Conservation (phyloP, 1,139 yeast species). For the Saccharomyces hybrid region DNA sequence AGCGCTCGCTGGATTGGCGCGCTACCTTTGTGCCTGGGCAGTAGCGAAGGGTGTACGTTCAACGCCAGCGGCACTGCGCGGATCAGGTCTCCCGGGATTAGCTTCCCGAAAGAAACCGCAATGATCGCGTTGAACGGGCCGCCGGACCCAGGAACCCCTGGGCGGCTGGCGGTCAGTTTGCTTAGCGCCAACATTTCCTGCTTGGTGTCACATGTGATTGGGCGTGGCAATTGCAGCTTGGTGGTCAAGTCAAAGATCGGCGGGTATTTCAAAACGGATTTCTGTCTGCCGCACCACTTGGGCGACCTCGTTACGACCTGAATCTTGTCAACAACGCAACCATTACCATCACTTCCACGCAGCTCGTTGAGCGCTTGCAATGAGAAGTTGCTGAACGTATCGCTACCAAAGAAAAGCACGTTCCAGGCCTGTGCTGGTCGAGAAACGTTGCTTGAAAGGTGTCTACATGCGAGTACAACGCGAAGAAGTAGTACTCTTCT, state of each 20-base stretch:
- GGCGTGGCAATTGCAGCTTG: slow-evolving; percentile 29
- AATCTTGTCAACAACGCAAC: slow-evolving; percentile 37
- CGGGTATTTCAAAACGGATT: slow-evolving; percentile 42
- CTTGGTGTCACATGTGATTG: slow-evolving; percentile 53
- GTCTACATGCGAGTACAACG: neutral
- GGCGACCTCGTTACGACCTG: slow-evolving; percentile 62
- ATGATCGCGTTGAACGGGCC: slow-evolving; percentile 53
- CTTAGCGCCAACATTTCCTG: slow-evolving; percentile 42
- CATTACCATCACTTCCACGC: slow-evolving; percentile 19
- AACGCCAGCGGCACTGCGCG: slow-evolving; percentile 46
- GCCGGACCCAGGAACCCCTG: neutral
- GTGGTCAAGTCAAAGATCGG: slow-evolving; percentile 47
- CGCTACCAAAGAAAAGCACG: slow-evolving; percentile 78
- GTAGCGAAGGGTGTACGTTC: slow-evolving; percentile 86
- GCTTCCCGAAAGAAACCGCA: slow-evolving; percentile 83
- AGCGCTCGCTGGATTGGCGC: slow-evolving; percentile 84
- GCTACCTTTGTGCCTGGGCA: slow-evolving; percentile 81
- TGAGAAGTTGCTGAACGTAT: slow-evolving; percentile 59
- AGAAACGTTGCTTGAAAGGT: neutral
- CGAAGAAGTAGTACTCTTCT: neutral
- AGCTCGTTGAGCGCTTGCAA: slow-evolving; percentile 41
- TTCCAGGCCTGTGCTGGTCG: slow-evolving; percentile 20
- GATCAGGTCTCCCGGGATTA: slow-evolving; percentile 62
- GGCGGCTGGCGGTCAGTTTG: neutral
- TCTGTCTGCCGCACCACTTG: slow-evolving; percentile 65